Base-by-base conservation (phyloP, 2,329 filamentous ascomycete genomes). In the Sclerotinia minor region DNA sequence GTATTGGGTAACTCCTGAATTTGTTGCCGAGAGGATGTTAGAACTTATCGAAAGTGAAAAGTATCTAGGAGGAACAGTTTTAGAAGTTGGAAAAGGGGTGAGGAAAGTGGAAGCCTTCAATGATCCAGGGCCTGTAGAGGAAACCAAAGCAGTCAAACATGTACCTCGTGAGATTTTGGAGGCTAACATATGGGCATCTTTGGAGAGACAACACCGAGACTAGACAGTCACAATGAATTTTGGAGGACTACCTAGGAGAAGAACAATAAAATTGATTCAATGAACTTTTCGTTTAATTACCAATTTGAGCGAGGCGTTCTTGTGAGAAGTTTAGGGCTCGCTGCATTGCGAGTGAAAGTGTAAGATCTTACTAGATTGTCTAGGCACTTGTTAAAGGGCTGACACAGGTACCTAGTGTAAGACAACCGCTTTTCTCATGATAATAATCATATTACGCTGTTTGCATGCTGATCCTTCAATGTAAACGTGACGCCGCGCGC, bases 21-120 rank as follows among this genome's bases (percentile, higher is more conserved):
- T 80, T 54, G 80, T 83, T 0, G 82, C 82, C 2, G 70, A 78
- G 45, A 80, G 78, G 0, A 84, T 84, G 82, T 68, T 83, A 19
- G 71, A 73, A 15, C 77, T 79, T 13, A 73, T 80, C 1, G 76
- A 80, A 69, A 74, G 75, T 2, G 75, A 75, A 0, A 71, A 75
- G 1, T 65, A 79, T 19, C 70, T 73, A 1, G 80, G 80, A 5
- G 81, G 81, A 0, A 80, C 80, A 0, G 73, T 83, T 1, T 64
- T 83, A 1, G 81, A 83, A 70, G 76, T 82, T 21, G 79, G 77
- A 0, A 75, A 75, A 54, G 67, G 72, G 0, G 75, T 76, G 1
- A 74, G 81, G 0, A 65, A 72, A 24, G 79, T 83, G 9, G 67
- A 73, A 29, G 55, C 67, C 0, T 75, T 77, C 6, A 79, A 81